Base-by-base conservation (phyloP, 2,329 filamentous ascomycete species). In the Zymoseptoria ardabiliae region DNA sequence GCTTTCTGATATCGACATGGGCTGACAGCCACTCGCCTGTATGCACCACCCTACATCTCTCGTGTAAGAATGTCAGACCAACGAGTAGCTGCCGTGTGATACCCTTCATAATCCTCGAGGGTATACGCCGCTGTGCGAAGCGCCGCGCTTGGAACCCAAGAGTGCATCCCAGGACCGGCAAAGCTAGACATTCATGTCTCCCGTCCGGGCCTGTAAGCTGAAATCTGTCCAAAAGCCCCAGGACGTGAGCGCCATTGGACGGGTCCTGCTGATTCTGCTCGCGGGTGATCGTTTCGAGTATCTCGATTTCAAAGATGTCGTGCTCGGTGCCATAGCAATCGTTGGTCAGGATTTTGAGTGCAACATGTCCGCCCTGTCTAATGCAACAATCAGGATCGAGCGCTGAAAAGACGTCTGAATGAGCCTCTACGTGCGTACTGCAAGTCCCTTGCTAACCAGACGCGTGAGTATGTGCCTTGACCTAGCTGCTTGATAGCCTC, bases 51-150 rank as follows among this genome's bases (percentile, higher is more conserved):
- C 58, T 57, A 48, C 60, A 61, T 11, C 53, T 56, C 2, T 49
- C 45, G 53, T 68, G 66, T 17, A 66, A n/a, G 25, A 62, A 60
- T 30, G 58, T 54, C 11, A 68, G 50, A 17, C 62, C 63, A 13
- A 53, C 13, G 6, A 66, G 59, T n/a, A 66, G 48, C 48, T 67
- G 63, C 49, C 53, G 56, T 19, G 61, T 58, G 21, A 68, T 63
- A 1, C 61, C 41, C 50, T 63, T 63, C 51, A 56, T 58, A 25
- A 58, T 41, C 21, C 19, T 8, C 4, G 50, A 25, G 17, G 60
- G 60, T 4, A 63, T 57, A 2, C 58, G 35, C 35, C 35, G 11
- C 17, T 17, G 35, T 7, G 17, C 3, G 35, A 45, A 45, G 3
- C 35, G 35, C 17, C 35, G 35, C 13, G 73, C 41, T 53, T 53